A percentile compares a stretch with the other conserved stretches of the same genome.
phyloP scores from a whole-genome alignment of 106 monocot species.

The Apostasia ramifera region DNA sequence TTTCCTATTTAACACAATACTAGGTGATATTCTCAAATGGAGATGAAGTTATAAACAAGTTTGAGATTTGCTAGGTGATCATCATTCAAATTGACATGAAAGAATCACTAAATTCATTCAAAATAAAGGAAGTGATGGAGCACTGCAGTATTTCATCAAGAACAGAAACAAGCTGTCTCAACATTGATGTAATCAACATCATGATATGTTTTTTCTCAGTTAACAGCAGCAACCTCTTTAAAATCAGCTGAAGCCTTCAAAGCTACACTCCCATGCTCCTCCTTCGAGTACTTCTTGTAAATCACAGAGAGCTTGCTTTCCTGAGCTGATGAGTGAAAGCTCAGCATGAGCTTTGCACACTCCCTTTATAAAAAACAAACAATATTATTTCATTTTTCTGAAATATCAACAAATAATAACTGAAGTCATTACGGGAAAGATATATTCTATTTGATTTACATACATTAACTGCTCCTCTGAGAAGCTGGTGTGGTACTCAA shows the following conservation, averaged over 20 bases:
- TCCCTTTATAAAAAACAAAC: slow-evolving; percentile 18
- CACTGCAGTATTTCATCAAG: too few species aligned
- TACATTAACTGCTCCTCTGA: slow-evolving; percentile 45
- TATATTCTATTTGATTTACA: not conserved
- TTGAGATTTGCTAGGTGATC: too few species aligned
- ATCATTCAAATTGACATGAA: too few species aligned
- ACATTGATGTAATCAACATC: too few species aligned
- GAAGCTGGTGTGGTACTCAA: slow-evolving; percentile 44
- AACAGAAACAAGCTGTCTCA: too few species aligned
- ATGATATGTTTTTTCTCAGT: too few species aligned
- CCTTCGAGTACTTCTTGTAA: slow-evolving; percentile 45
- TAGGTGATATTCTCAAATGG: too few species aligned
- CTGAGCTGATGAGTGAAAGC: slow-evolving; percentile 24
- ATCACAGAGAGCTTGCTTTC: slow-evolving; percentile 45
- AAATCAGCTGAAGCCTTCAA: slow-evolving; percentile 26
- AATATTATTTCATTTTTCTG: not conserved
- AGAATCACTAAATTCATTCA: too few species aligned
- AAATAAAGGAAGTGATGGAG: too few species aligned
- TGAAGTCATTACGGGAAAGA: not conserved
- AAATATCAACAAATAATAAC: not conserved
- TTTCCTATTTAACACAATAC: too few species aligned
- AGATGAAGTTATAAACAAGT: too few species aligned
- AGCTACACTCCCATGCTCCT: slow-evolving; percentile 32
- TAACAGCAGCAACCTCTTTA: not conserved
- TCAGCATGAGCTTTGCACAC: slow-evolving; percentile 24